Percentiles rank a stretch among this genome's conserved stretches.
Conservation (phyloP, 2,329 filamentous ascomycete species). For the Pestalotiopsis sp. region DNA sequence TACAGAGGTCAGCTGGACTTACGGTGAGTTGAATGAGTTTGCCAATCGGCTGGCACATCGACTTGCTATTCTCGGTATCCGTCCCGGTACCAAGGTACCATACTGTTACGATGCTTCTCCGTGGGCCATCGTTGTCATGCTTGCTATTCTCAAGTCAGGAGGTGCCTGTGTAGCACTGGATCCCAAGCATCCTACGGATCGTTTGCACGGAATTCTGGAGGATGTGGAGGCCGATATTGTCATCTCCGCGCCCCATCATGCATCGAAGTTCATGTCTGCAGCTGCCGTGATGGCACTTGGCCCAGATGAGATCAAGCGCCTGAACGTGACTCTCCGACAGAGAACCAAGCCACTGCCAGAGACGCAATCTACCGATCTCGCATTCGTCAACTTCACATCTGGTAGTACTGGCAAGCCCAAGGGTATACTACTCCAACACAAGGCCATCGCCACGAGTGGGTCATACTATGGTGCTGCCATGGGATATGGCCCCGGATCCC, state of each 20-base stretch:
- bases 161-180: slow-evolving; percentile 8
- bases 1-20: slow-evolving; percentile 9
- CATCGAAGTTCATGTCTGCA: slow-evolving; percentile 11
- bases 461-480: neutral
- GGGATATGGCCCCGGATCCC: slow-evolving; percentile 50
- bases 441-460: slow-evolving; percentile 2
- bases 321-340: neutral
- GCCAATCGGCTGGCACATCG: slow-evolving; percentile 1
- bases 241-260: slow-evolving; percentile 3
- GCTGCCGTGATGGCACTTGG: slow-evolving; percentile 10
- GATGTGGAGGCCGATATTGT: slow-evolving; percentile 7
- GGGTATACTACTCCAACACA: slow-evolving; percentile 13
- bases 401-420: slow-evolving; percentile 16
- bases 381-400: slow-evolving; percentile 15
- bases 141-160: slow-evolving; percentile 9
- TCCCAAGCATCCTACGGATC: slow-evolving; percentile 9
- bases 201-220: slow-evolving; percentile 3
- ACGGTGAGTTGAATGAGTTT: slow-evolving; percentile 3
- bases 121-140: slow-evolving; percentile 11
- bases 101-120: slow-evolving; percentile 9
- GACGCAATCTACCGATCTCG: neutral
- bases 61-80: slow-evolving; percentile 1
- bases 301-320: slow-evolving; percentile 10
- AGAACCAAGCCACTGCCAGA: slow-evolving; percentile 4
- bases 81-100: slow-evolving; percentile 4